Evolutionary conservation across 2,329 filamentous ascomycete species (phyloP), one percentile per base, ranked within the genome.

Genomic region (Penicillium sclerotiorum): DNA sequence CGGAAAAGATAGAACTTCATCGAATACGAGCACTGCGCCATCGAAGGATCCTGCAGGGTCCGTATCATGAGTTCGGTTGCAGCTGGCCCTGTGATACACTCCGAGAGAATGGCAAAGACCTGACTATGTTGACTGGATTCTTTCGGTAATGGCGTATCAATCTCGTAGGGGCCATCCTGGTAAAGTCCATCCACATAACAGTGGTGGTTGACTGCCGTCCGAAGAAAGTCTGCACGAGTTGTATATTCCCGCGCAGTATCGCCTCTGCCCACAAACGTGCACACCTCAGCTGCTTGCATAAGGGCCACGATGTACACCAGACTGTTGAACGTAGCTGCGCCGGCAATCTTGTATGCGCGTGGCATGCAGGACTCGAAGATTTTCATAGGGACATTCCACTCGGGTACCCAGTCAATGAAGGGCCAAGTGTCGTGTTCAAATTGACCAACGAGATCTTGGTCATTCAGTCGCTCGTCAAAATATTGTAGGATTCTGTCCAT

Each of bases 91-190:
- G 35, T 40, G 1, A 58, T 15, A 2, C 55, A 49, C 12, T 52
- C 52, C 3, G 49, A 51, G 9, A 58, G 50, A 11, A 63, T 51
- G 9, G 59, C 62, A 38, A 60, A 60, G 12, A 63, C 47, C 41
- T 64, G 61, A 9, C 49, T 49, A 38, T 65, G 62, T 25, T 65
- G 60, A 42, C 58, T 64, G 22, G 45, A 49, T 25, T 65, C 62
- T 15, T 52, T 49, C 8, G 37, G 21, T 1, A 49, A 56, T 1
- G n/a, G n/a, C n/a, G n/a, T n/a, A n/a, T n/a, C n/a, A n/a, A n/a
- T n/a, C 25, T 28, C 25, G 13, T 9, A 2, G 13, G 61, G 61
- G 0, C 61, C 59, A 28, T 65, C 62, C 18, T 56, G 35, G 39
- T 60, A 60, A 23, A 61, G 49, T 2, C 43, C 40, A 4, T 49